These are phyloP conservation scores for Lepiota subincarnata DNA, from an alignment of 768 basidiomycete genomes.

Conservation along the genomic window DNA sequence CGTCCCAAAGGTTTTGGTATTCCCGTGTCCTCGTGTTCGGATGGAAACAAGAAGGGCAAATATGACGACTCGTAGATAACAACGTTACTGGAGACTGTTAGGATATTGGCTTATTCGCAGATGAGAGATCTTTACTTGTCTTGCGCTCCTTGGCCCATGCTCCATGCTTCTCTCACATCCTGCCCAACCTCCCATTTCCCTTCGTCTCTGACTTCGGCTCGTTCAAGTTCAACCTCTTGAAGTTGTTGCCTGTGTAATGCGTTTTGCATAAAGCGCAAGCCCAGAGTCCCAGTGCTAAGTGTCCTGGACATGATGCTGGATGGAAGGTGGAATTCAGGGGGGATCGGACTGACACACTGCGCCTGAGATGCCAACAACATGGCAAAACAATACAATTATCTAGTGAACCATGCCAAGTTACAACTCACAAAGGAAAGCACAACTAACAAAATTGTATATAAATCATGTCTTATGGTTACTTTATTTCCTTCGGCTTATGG, in stretches of 20 bases:
- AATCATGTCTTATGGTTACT: no score
- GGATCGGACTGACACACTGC: background rate
- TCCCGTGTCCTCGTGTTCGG: conserved; percentile 2
- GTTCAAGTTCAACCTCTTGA: conserved; percentile 11
- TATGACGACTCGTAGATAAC: conserved; percentile 16
- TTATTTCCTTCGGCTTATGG: no score
- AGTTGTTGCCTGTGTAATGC: conserved; percentile 12
- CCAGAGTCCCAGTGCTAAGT: conserved; percentile 15
- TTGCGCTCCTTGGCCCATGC: conserved; percentile 1
- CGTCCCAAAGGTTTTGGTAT: conserved; percentile 34
- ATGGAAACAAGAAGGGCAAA: conserved; percentile 15
- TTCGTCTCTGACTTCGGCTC: conserved; percentile 16
- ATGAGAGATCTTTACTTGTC: background rate
- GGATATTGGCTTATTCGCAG: background rate
- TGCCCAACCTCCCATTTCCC: conserved; percentile 17
- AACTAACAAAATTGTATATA: no score
- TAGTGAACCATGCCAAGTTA: no score
- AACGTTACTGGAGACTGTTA: conserved; percentile 6
- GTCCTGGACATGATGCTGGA: conserved; percentile 10
- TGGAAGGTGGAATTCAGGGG: background rate
- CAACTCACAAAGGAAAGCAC: no score
- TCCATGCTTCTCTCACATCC: conserved; percentile 16
- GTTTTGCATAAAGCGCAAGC: conserved; percentile 19
- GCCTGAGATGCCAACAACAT: background rate
- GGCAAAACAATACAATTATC: conserved; percentile 6